A percentile compares a stretch with the other conserved stretches of the same genome.
phyloP scores from a whole-genome alignment of 1,139 yeast species.

The Candida glucosophila region DNA sequence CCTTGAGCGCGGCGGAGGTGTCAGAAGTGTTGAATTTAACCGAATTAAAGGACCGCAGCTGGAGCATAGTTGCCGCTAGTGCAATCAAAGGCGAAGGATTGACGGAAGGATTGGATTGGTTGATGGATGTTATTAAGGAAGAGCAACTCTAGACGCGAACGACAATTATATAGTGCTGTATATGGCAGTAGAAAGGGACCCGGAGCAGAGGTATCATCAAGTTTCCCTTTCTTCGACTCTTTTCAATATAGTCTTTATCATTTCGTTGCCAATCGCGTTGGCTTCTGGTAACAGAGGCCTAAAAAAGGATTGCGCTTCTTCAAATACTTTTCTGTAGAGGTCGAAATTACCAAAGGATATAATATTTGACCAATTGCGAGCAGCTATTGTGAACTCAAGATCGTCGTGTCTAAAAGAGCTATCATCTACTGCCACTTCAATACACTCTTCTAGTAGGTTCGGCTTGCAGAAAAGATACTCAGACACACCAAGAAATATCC shows the following conservation, averaged over 20 bases:
- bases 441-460: slow-evolving; percentile 67
- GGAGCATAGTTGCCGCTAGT: slow-evolving; percentile 97
- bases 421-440: slow-evolving; percentile 61
- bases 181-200: neutral
- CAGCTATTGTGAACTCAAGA: slow-evolving; percentile 74
- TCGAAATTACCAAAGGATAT: slow-evolving; percentile 72
- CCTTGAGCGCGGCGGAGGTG: slow-evolving; percentile 90
- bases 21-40: slow-evolving; percentile 79
- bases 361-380: slow-evolving; percentile 77
- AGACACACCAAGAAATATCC: slow-evolving; percentile 89
- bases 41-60: slow-evolving; percentile 87
- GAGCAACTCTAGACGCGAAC: slow-evolving; percentile 55
- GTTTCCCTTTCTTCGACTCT: slow-evolving; percentile 37
- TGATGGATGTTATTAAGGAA: slow-evolving; percentile 91
- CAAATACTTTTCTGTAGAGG: slow-evolving; percentile 64
- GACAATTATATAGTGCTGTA: neutral
- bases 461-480: slow-evolving; percentile 87
- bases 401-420: slow-evolving; percentile 78
- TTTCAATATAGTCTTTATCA: slow-evolving; percentile 77
- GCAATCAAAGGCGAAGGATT: slow-evolving; percentile 95
- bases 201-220: neutral
- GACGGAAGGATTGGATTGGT: slow-evolving; percentile 94
- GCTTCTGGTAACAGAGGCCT: slow-evolving; percentile 86
- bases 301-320: slow-evolving; percentile 72
- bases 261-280: slow-evolving; percentile 83